Conservation (phyloP, 2,329 filamentous ascomycete genomes). For the Dryadomyces sulphureus region DNA sequence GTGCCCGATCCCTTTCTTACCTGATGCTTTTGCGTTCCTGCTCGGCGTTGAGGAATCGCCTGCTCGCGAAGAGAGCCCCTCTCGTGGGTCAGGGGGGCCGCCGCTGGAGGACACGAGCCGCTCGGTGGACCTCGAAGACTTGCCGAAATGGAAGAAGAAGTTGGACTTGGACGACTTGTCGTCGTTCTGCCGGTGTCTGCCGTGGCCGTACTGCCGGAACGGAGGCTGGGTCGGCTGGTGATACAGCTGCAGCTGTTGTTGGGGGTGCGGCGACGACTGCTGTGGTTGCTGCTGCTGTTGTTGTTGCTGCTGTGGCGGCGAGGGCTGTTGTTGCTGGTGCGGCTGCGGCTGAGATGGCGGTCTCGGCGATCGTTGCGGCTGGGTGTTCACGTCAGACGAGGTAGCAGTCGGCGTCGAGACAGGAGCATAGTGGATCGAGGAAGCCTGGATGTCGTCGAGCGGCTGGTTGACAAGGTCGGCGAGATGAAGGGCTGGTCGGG, state of each 20-base stretch:
- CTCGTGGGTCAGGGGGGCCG: slow-evolving; percentile 17
- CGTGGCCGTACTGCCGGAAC: slow-evolving; percentile 11
- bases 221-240: slow-evolving; percentile 13
- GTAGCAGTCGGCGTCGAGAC: slow-evolving; percentile 6
- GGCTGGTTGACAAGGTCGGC: slow-evolving; percentile 17
- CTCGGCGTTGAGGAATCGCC: slow-evolving; percentile 16
- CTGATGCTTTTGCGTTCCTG: slow-evolving; percentile 18
- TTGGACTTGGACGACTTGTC: slow-evolving; percentile 30
- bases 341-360: slow-evolving; percentile 3
- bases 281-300: slow-evolving; percentile 2
- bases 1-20: slow-evolving; percentile 9
- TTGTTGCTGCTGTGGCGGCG: slow-evolving; percentile 8
- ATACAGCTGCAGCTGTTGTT: slow-evolving; percentile 12
- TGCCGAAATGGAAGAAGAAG: slow-evolving; percentile 36
- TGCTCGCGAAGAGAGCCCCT: slow-evolving; percentile 23
- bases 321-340: slow-evolving; percentile 14
- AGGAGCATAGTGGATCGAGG: slow-evolving; percentile 13
- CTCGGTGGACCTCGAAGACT: slow-evolving; percentile 27
- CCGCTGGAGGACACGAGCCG: slow-evolving; percentile 9
- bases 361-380: slow-evolving; percentile 11
- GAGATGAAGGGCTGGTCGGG: slow-evolving; percentile 15
- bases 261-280: slow-evolving; percentile 6
- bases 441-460: slow-evolving; percentile 14
- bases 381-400: background rate
- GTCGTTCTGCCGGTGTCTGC: slow-evolving; percentile 18